Conservation (phyloP, 305 asterid genomes). For the Nicotiana rustica region DNA sequence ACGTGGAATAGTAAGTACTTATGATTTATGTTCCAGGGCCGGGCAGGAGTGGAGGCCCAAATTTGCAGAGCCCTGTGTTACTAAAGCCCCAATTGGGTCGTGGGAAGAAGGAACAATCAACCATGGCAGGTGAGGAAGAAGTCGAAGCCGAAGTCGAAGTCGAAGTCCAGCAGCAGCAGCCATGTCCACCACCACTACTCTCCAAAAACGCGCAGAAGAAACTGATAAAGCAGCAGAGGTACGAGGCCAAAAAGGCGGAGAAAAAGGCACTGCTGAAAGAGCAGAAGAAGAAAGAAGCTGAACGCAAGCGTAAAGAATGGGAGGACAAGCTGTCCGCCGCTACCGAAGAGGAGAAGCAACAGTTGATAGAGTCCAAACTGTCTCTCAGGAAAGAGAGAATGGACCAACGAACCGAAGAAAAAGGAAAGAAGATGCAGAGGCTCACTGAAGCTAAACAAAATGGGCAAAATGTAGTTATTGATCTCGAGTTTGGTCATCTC, state of each 20-base stretch:
- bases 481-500: conserved; percentile 81
- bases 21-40: not conserved
- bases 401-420: conserved; percentile 71
- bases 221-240: conserved; percentile 77
- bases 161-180: conserved; percentile 6
- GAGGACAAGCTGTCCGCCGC: conserved; percentile 61
- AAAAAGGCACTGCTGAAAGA: conserved; percentile 76
- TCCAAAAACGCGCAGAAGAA: conserved; percentile 85
- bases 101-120: not conserved
- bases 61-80: not conserved
- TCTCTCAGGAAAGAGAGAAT: conserved; percentile 71
- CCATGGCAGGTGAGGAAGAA: conserved; percentile 13
- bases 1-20: no score
- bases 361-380: conserved; percentile 60
- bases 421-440: conserved; percentile 70
- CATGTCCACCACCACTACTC: conserved; percentile 51
- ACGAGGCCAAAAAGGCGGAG: conserved; percentile 83
- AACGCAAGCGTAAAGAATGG: conserved; percentile 89
- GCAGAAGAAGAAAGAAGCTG: conserved; percentile 72
- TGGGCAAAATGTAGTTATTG: conserved; percentile 84
- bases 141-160: not conserved
- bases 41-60: conserved; percentile 32
- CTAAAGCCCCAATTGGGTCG: not conserved
- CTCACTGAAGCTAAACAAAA: conserved; percentile 57
- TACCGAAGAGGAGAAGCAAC: conserved; percentile 67